Conservation (phyloP, 495 filamentous ascomycete species). For the Ascobolus immersus region DNA sequence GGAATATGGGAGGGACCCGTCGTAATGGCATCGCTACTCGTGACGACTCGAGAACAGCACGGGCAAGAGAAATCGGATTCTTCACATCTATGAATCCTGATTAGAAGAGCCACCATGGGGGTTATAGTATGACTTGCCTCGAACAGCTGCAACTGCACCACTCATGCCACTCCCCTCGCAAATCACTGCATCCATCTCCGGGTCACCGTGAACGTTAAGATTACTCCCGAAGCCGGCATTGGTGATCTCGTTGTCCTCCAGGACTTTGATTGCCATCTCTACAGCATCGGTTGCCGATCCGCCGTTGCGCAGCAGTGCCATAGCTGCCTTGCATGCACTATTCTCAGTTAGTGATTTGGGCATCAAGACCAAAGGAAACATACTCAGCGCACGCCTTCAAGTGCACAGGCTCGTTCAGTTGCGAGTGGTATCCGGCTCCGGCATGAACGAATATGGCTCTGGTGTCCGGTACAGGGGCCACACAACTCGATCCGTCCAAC, state of each 20-base stretch:
- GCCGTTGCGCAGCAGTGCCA: conserved; percentile 51
- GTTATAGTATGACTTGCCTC: conserved; percentile 33
- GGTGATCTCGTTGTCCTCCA: conserved; percentile 86
- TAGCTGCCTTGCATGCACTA: conserved; percentile 58
- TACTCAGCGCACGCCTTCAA: conserved; percentile 69
- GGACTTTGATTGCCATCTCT: conserved; percentile 58
- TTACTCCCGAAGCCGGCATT: conserved; percentile 95
- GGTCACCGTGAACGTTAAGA: conserved; percentile 61
- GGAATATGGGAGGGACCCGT: conserved; percentile 75
- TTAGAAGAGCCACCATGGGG: conserved; percentile 1
- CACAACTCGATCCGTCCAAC: too few relatives aligned
- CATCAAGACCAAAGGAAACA: conserved; percentile 19
- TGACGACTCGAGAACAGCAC: conserved; percentile 51
- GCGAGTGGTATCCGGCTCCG: conserved; percentile 81
- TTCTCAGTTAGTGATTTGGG: conserved; percentile 1
- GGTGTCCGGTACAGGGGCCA: too few relatives aligned
- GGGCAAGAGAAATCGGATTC: conserved; percentile 75
- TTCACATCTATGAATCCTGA: conserved; percentile 38
- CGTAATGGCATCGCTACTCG: conserved; percentile 46
- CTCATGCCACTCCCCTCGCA: conserved; percentile 77
- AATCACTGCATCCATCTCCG: conserved; percentile 82
- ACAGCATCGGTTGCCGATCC: conserved; percentile 72
- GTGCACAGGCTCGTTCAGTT: conserved; percentile 56
- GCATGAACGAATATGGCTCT: conserved; percentile 79
- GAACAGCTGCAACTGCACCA: conserved; percentile 73